A percentile compares a stretch with the other conserved stretches of the same genome.
These are phyloP conservation scores for Colletotrichum simmondsii DNA, from an alignment of 2,329 filamentous ascomycete species.

Conservation along the genomic window DNA sequence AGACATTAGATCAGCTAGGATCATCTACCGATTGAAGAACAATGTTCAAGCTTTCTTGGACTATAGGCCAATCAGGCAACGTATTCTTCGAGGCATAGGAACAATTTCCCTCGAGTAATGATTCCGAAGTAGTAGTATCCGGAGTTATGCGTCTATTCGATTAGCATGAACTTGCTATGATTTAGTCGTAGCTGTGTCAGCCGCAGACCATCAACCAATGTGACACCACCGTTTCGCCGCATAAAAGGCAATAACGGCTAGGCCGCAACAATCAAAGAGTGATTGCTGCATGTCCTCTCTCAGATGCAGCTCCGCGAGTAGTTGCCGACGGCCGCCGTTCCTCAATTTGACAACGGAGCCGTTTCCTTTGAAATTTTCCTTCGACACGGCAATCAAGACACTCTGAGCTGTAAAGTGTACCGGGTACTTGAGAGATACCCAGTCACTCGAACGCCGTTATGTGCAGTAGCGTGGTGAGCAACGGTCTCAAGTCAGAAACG, in stretches of 20 bases:
- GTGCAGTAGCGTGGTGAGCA: neutral
- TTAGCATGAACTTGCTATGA: conserved; percentile 3
- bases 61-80: conserved; percentile 3
- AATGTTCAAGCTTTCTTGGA: neutral
- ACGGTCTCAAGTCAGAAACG: conserved; percentile 17
- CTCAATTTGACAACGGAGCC: neutral
- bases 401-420: conserved; percentile 7
- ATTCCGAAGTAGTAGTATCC: conserved; percentile 4
- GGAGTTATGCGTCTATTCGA: neutral
- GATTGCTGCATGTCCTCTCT: neutral
- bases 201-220: neutral
- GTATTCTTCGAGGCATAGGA: neutral
- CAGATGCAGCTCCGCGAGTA: neutral
- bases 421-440: neutral
- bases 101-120: neutral
- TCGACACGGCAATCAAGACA: neutral
- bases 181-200: neutral
- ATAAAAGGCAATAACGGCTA: conserved; percentile 5
- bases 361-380: neutral
- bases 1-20: neutral
- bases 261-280: neutral
- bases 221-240: conserved; percentile 7
- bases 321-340: conserved; percentile 1
- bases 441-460: neutral
- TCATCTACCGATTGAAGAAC: neutral